Evolutionary conservation across 495 filamentous ascomycete species (phyloP), one percentile per base, ranked within the genome.

Genomic region (Viridothelium virens): DNA sequence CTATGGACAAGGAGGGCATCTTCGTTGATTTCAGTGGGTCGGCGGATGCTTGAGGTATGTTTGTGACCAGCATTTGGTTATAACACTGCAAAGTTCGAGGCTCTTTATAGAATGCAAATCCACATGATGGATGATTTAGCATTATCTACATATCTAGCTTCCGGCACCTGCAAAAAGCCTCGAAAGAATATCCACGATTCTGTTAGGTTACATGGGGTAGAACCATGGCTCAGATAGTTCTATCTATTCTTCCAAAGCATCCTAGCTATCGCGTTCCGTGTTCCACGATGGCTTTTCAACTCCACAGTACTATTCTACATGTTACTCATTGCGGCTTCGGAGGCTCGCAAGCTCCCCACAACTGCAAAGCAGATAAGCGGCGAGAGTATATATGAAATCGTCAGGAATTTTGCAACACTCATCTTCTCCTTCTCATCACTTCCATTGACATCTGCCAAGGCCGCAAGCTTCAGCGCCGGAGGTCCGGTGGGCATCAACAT

Each of bases 401-500:
- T 87, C 56, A 91, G 76, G 46, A 89, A 82, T 70, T 87, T 90
- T 0, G 87, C 84, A 75, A 91, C 88, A 37, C 81, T 80, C 77
- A 88, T 83, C 76, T 90, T 89, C 68, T 86, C 83, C 31, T 76
- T 74, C 64, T 86, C 79, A 33, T 76, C 77, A 0, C 79, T 80
- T 6, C 83, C 82, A 44, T 82, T 85, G 2, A 91, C 80, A 66
- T 91, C 87, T 2, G 87, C 81, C 63, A 91, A 73, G 1, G 85
- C 84, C 18, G 85, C 84, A 16, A 91, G 74, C 65, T 87, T 87
- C 82, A 91, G 83, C 0, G 88, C 87, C 2, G 85, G 84, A 10
- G 89, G 89, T 0, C 90, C 89, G 1, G 81, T 80, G 0, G 90
- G 88, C 85, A 91, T 91, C 33, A 91, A 71, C 87, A 91, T 91